Conservation (phyloP, 2,329 filamentous ascomycete species). For the Aspergillus versicolor region DNA sequence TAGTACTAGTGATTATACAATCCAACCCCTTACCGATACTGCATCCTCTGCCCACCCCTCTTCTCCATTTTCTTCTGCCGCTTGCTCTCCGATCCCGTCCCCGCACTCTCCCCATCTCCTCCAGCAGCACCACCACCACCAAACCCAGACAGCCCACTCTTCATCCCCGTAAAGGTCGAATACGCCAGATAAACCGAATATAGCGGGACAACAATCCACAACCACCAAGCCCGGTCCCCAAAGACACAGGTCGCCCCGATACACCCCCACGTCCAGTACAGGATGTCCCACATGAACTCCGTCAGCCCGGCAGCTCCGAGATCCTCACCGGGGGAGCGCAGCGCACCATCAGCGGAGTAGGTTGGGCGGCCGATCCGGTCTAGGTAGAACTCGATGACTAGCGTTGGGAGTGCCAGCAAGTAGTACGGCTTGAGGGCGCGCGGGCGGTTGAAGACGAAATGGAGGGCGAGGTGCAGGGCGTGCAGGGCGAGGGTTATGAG, state of each 20-base stretch:
- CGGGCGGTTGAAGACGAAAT: conserved; percentile 63
- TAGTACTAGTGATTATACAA: neutral
- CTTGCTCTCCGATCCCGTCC: conserved; percentile 43
- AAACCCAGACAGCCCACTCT: conserved; percentile 44
- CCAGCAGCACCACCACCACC: conserved; percentile 32
- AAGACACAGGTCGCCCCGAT: conserved; percentile 70
- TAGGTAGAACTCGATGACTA: conserved; percentile 80
- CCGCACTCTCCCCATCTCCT: conserved; percentile 16
- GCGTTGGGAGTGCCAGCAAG: conserved; percentile 69
- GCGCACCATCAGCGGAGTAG: conserved; percentile 63
- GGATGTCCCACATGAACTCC: conserved; percentile 96
- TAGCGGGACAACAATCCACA: conserved; percentile 53
- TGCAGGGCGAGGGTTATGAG: conserved; percentile 72
- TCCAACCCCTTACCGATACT: conserved; percentile 37
- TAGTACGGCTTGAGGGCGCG: conserved; percentile 66
- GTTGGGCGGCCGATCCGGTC: conserved; percentile 80
- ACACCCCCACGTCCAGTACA: conserved; percentile 90
- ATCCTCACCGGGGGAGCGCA: conserved; percentile 81
- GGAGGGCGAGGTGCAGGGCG: conserved; percentile 69
- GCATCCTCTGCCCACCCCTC: conserved; percentile 46
- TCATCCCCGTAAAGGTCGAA: conserved; percentile 48
- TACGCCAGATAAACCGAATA: conserved; percentile 50
- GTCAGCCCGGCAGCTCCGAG: conserved; percentile 83
- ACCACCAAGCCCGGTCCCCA: conserved; percentile 76
- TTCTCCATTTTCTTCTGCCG: conserved; percentile 56